phyloP scores from a whole-genome alignment of 352 stramenopile genomes.

The Phytophthora pinifolia region DNA sequence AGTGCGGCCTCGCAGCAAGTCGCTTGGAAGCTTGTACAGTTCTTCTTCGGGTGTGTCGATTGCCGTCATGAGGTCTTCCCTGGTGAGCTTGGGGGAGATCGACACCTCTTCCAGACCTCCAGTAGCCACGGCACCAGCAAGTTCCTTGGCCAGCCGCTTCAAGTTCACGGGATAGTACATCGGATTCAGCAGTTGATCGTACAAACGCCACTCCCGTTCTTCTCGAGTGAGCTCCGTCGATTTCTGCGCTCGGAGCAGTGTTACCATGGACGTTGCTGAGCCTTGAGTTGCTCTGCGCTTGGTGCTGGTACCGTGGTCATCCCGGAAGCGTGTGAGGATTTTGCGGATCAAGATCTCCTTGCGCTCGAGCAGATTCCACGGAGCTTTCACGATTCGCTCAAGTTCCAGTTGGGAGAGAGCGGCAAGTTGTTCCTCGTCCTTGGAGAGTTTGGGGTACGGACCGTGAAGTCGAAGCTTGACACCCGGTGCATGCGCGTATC shows the following conservation, averaged over 20 bases:
- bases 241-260: slow-evolving; percentile 54
- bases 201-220: slow-evolving; percentile 68
- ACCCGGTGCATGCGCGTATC: slow-evolving; percentile 20
- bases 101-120: slow-evolving; percentile 20
- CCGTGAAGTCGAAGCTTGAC: slow-evolving; percentile 49
- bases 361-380: slow-evolving; percentile 70
- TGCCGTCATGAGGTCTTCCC: slow-evolving; percentile 57
- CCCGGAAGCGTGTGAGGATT: slow-evolving; percentile 65
- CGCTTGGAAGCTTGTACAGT: slow-evolving; percentile 61
- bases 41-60: slow-evolving; percentile 76
- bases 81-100: slow-evolving; percentile 44
- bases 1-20: slow-evolving; percentile 55
- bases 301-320: slow-evolving; percentile 32
- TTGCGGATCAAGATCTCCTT: slow-evolving; percentile 80
- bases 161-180: slow-evolving; percentile 64
- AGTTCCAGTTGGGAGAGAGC: slow-evolving; percentile 63
- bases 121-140: slow-evolving; percentile 6
- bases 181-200: slow-evolving; percentile 74
- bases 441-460: slow-evolving; percentile 46
- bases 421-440: slow-evolving; percentile 66
- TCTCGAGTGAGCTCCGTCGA: slow-evolving; percentile 53
- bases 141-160: slow-evolving; percentile 36
- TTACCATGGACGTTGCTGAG: slow-evolving; percentile 33
- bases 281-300: slow-evolving; percentile 14
- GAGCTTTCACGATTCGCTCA: slow-evolving; percentile 67